Evolutionary conservation across 2,329 filamentous ascomycete genomes (phyloP), one percentile per base, ranked within the genome.

Genomic region (Penicillium sumatraense): DNA sequence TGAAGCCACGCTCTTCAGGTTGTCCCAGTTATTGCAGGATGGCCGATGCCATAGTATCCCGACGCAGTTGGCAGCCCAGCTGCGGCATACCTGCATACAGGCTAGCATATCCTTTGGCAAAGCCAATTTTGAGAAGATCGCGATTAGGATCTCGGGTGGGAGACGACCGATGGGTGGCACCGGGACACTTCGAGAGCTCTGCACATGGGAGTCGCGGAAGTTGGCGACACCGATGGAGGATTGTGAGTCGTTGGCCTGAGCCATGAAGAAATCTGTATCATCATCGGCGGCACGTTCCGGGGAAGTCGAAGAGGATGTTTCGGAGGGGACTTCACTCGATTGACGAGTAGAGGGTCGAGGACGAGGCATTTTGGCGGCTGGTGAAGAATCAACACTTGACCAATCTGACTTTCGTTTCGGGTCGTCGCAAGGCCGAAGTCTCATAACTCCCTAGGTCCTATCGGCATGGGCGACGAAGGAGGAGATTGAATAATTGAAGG

Each of bases 31-130:
- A 67, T 89, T 92, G 78, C 95, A 98, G 24, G 91, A 87, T 1
- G 95, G 95, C 35, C 95, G 85, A 74, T 97, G 93, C 95, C 95
- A 99, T 20, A 99, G 82, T 62, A 96, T 83, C 60, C 95, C 93
- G 63, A 98, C 95, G 49, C 90, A 89, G 71, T 97, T 97, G 60
- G 89, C 83, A 24, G 95, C 90, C 95, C 95, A 99, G 59, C 89
- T 86, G 75, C 92, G 93, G 69, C 89, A 97, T n/a, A 96, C 93
- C 61, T 95, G 81, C 90, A 98, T 93, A 75, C 90, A 96, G 75
- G 87, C 88, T 63, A 91, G 84, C 64, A 97, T 83, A 69, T 99
- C 93, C 41, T 81, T 78, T 2, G 92, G 84, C 11, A 84, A 86
- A 67, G 82, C 87, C 54, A 99, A 84, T 74, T 92, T 95, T 31